A percentile compares a stretch with the other conserved stretches of the same genome.
Evolutionary conservation across 495 filamentous ascomycete species (phyloP).

Genomic region (Echria macrotheca): DNA sequence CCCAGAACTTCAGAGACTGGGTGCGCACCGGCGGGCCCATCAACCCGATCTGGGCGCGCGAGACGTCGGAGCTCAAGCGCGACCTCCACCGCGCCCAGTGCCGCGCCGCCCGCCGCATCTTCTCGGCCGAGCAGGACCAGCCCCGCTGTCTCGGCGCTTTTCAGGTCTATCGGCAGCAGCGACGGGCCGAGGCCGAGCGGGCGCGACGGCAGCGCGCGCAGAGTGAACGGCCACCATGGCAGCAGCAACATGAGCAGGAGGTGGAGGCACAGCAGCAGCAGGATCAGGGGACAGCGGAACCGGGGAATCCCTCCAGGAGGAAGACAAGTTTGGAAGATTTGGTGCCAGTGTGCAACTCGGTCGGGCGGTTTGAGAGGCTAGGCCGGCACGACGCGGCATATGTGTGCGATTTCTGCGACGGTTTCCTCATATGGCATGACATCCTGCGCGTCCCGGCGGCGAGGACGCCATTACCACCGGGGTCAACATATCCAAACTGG

Average conservation of each 20-base stretch:
- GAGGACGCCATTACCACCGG: constrained; percentile 18
- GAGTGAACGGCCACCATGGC: constrained; percentile 13
- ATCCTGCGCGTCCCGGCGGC: constrained; percentile 35
- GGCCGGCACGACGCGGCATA: constrained; percentile 41
- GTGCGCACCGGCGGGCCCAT: constrained; percentile 39
- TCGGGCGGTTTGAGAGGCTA: constrained; percentile 39
- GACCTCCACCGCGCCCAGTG: constrained; percentile 45
- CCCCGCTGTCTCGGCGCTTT: constrained; percentile 40
- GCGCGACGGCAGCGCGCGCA: constrained; percentile 8
- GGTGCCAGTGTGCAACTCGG: constrained; percentile 31
- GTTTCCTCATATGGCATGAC: constrained; percentile 43
- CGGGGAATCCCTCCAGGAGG: neutral
- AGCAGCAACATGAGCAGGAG: constrained; percentile 15
- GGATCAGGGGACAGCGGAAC: constrained; percentile 5
- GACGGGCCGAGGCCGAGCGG: constrained; percentile 19
- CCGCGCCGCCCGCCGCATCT: constrained; percentile 41
- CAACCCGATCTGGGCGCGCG: constrained; percentile 39
- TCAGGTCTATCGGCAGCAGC: constrained; percentile 38
- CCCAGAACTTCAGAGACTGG: constrained; percentile 41
- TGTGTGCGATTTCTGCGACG: constrained; percentile 47
- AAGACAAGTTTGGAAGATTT: constrained; percentile 30
- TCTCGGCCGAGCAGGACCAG: constrained; percentile 31
- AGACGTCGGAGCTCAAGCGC: constrained; percentile 31
- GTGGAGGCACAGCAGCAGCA: constrained; percentile 1
- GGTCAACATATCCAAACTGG: constrained; percentile 26